Evolutionary conservation across 768 basidiomycete genomes (phyloP).

Genomic region (Astraeus odoratus): DNA sequence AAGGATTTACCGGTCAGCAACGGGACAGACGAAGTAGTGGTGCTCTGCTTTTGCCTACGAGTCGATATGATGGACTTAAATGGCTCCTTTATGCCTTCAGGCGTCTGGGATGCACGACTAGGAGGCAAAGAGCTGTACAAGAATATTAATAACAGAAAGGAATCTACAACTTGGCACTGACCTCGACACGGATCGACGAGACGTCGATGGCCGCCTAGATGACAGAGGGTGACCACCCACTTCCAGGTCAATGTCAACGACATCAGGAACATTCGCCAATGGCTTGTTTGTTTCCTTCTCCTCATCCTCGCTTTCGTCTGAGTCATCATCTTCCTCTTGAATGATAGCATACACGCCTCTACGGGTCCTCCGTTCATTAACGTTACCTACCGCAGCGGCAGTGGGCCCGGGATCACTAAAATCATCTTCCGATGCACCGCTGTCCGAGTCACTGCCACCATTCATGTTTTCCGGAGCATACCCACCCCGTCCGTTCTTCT

Average conservation of each 20-base stretch:
- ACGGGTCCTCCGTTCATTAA: constrained; percentile 76
- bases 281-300: constrained; percentile 41
- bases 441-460: constrained; percentile 45
- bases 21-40: constrained; percentile 32
- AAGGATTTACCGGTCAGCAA: constrained; percentile 39
- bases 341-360: constrained; percentile 76
- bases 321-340: constrained; percentile 50
- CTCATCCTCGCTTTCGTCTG: constrained; percentile 57
- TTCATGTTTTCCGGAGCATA: constrained; percentile 53
- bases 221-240: constrained; percentile 24
- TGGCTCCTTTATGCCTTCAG: constrained; percentile 24
- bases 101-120: constrained; percentile 22
- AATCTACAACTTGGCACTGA: constrained; percentile 10
- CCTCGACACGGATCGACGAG: constrained; percentile 22
- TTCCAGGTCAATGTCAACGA: constrained; percentile 50
- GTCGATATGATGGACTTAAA: constrained; percentile 56
- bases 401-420: constrained; percentile 36
- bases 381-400: constrained; percentile 46
- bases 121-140: constrained; percentile 20
- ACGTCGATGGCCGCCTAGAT: constrained; percentile 15
- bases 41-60: constrained; percentile 45
- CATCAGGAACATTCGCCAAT: constrained; percentile 39
- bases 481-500: constrained; percentile 66
- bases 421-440: constrained; percentile 28
- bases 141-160: constrained; percentile 1